Evolutionary conservation across 345 rosid species (phyloP).

Genomic region (Cochlearia excelsa): DNA sequence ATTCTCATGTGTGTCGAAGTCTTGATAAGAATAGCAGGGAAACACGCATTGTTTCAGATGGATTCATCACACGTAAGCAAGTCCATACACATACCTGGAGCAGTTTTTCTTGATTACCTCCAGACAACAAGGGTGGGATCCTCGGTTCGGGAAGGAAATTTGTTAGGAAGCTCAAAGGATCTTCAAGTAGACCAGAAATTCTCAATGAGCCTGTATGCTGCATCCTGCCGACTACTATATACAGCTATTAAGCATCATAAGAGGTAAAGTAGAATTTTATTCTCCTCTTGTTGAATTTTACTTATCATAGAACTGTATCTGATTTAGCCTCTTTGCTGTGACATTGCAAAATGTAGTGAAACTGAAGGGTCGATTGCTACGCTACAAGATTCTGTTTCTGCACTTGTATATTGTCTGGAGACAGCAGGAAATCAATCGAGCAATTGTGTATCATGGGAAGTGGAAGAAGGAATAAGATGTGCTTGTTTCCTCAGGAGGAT

Average conservation of each 20-base stretch:
- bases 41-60: slow-evolving; percentile 61
- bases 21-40: slow-evolving; percentile 72
- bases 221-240: slow-evolving; percentile 70
- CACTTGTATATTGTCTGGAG: slow-evolving; percentile 76
- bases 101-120: slow-evolving; percentile 55
- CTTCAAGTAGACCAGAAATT: slow-evolving; percentile 49
- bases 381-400: slow-evolving; percentile 64
- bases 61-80: slow-evolving; percentile 74
- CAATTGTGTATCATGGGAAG: slow-evolving; percentile 48
- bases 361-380: slow-evolving; percentile 59
- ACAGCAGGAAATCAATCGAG: slow-evolving; percentile 41
- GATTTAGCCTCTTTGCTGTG: slow-evolving; percentile 18
- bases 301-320: slow-evolving; percentile 13
- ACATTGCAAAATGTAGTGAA: slow-evolving; percentile 51
- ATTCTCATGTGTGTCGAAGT: slow-evolving; percentile 89
- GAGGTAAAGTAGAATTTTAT: slow-evolving; percentile 45
- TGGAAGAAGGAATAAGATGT: slow-evolving; percentile 62
- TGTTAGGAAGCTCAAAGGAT: slow-evolving; percentile 31
- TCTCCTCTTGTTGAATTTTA: slow-evolving; percentile 10
- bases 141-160: slow-evolving; percentile 25
- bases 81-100: slow-evolving; percentile 62
- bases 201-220: slow-evolving; percentile 51
- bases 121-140: slow-evolving; percentile 38
- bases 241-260: slow-evolving; percentile 77
- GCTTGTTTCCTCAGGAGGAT: slow-evolving; percentile 80